Evolutionary conservation across 768 basidiomycete genomes (phyloP).

Genomic region (Suillus subalutaceus): DNA sequence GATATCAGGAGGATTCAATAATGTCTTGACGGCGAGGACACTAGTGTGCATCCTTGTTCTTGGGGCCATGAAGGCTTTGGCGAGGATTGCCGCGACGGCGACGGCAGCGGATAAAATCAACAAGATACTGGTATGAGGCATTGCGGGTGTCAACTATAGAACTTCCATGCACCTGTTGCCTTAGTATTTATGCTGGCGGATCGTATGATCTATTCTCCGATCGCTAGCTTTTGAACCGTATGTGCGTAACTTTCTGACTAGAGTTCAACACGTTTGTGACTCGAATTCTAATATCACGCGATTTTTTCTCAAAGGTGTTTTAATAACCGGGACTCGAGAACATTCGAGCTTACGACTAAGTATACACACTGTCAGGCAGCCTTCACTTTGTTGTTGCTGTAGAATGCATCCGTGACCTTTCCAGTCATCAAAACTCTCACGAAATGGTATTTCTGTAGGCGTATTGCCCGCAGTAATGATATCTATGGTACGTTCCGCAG

Average conservation of each 20-base stretch:
- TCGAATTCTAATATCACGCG: background rate
- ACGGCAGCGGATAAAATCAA: background rate
- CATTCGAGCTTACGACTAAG: background rate
- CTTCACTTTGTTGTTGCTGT: background rate
- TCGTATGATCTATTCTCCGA: conserved; percentile 1
- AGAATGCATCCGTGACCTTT: background rate
- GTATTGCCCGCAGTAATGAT: background rate
- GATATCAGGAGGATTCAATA: conserved; percentile 21
- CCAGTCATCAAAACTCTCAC: background rate
- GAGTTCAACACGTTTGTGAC: background rate
- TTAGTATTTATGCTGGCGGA: background rate
- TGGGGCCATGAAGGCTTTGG: background rate
- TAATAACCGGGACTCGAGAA: too few species aligned
- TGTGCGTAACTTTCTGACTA: background rate
- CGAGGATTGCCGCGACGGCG: background rate
- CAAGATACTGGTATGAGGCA: background rate
- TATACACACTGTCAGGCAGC: background rate
- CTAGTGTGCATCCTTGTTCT: conserved; percentile 17
- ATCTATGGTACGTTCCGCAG: background rate
- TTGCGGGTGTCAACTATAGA: background rate
- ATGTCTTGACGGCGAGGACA: background rate
- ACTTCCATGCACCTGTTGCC: background rate
- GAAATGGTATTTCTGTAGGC: background rate
- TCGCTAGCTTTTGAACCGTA: background rate
- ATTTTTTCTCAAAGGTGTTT: background rate